A percentile compares a stretch with the other conserved stretches of the same genome.
Conservation (phyloP, 108 stramenopile species). For the Skeletonema costatum region DNA sequence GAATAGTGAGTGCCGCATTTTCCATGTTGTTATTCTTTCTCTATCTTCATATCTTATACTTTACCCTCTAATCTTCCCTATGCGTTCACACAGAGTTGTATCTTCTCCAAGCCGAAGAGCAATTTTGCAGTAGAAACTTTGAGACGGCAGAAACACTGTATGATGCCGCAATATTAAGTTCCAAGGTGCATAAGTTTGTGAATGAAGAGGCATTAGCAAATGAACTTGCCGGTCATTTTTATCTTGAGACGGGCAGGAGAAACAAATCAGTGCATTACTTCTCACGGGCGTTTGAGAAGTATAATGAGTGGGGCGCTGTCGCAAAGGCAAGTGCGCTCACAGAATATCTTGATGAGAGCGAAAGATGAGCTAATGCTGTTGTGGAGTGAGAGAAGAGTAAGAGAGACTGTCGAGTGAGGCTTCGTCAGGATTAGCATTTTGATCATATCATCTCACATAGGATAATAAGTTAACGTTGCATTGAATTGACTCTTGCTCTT, state of each 20-base stretch:
- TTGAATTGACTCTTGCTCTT: too few species aligned
- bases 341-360: too few species aligned
- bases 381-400: too few species aligned
- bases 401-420: too few species aligned
- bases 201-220: constrained; percentile 19
- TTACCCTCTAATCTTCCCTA: not conserved
- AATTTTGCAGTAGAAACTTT: not conserved
- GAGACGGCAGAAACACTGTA: not conserved
- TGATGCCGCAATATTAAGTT: constrained; percentile 7
- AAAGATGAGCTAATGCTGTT: too few species aligned
- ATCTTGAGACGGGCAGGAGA: not conserved
- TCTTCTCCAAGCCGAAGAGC: not conserved
- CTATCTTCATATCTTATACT: not conserved
- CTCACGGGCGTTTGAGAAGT: not conserved
- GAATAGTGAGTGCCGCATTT: too few species aligned
- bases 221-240: constrained; percentile 24
- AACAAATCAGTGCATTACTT: not conserved
- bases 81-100: not conserved
- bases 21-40: not conserved
- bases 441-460: too few species aligned
- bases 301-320: constrained; percentile 26
- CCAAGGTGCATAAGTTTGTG: constrained; percentile 4
- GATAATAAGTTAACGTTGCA: too few species aligned
- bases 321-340: not conserved
- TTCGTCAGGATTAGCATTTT: too few species aligned